Conservation (phyloP, 148 eudicot genomes). For the Camellia sinensis region DNA sequence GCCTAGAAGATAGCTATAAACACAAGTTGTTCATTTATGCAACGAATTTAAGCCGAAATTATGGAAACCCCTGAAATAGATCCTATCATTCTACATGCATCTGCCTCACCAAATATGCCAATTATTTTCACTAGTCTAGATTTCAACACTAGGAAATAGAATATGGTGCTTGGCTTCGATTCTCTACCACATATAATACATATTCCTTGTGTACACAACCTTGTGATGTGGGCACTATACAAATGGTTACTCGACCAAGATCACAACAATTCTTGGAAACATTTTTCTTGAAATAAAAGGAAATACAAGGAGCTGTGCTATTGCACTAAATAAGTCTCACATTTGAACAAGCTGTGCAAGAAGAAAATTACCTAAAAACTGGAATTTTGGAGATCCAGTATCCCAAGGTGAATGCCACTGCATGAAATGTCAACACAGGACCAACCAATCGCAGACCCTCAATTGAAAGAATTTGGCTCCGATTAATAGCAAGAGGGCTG, state of each 20-base stretch:
- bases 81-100: background rate
- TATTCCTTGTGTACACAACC: background rate
- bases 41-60: background rate
- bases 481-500: conserved; percentile 93
- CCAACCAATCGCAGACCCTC: conserved; percentile 78
- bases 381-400: conserved; percentile 89
- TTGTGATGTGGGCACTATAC: background rate
- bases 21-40: background rate
- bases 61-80: background rate
- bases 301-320: background rate
- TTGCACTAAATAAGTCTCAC: background rate
- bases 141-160: background rate
- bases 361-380: conserved; percentile 41
- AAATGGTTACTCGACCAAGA: background rate
- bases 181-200: background rate
- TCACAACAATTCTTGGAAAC: conserved; percentile 1
- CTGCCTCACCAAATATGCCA: background rate
- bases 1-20: background rate
- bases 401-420: conserved; percentile 66
- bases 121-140: too few species aligned
- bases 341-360: background rate
- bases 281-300: background rate
- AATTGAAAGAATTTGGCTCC: conserved; percentile 62
- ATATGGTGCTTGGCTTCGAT: background rate
- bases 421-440: conserved; percentile 82